A percentile compares a stretch with the other conserved stretches of the same genome.
Evolutionary conservation across 768 basidiomycete genomes (phyloP).

Genomic region (Rhizopogon rudus): DNA sequence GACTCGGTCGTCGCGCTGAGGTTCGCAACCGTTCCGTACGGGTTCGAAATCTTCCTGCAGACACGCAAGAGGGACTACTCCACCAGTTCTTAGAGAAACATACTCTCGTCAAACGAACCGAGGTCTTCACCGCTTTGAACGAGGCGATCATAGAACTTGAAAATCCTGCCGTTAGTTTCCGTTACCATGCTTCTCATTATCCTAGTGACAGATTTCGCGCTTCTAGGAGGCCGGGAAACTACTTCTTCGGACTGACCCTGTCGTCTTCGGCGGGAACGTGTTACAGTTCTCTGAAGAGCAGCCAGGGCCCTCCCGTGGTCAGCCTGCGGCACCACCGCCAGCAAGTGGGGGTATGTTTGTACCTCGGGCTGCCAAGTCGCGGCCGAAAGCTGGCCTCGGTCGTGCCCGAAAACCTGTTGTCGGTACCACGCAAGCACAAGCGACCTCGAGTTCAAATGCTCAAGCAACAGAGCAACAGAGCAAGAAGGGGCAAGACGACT

Average conservation of each 20-base stretch:
- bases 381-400: conserved; percentile 70
- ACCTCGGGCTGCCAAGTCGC: conserved; percentile 58
- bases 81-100: conserved; percentile 88
- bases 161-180: conserved; percentile 50
- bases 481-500: conserved; percentile 74
- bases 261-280: conserved; percentile 59
- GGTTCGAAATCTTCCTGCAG: conserved; percentile 66
- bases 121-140: conserved; percentile 58
- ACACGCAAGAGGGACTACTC: conserved; percentile 84
- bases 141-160: conserved; percentile 66
- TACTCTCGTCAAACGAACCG: conserved; percentile 63
- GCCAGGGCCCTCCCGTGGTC: conserved; percentile 21
- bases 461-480: conserved; percentile 14
- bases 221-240: conserved; percentile 80
- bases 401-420: conserved; percentile 39
- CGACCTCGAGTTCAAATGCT: conserved; percentile 14
- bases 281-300: conserved; percentile 59
- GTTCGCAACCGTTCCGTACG: conserved; percentile 68
- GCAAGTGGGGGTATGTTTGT: conserved; percentile 54
- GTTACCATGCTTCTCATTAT: neutral
- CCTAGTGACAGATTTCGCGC: neutral
- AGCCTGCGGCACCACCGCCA: conserved; percentile 29
- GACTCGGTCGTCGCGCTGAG: conserved; percentile 52
- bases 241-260: conserved; percentile 63
- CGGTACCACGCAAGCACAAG: conserved; percentile 12